Percentiles rank a stretch among this genome's conserved stretches.
These are phyloP conservation scores for Acmispon strigosus DNA, from an alignment of 306 rosid genomes.

Conservation along the genomic window DNA sequence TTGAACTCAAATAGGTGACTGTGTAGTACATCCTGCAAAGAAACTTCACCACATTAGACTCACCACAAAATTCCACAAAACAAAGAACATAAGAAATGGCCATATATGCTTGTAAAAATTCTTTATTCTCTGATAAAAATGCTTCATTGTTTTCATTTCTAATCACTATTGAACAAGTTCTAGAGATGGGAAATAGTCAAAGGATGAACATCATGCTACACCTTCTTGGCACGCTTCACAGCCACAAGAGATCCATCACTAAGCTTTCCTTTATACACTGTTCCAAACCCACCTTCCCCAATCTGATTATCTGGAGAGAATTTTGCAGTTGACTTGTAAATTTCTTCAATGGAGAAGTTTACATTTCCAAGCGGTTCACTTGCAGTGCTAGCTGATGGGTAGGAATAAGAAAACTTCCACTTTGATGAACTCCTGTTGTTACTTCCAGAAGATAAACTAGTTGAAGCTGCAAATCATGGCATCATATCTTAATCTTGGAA, in stretches of 20 bases:
- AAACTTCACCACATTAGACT: constrained; percentile 17
- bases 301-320: constrained; percentile 57
- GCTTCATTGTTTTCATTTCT: neutral
- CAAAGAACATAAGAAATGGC: neutral
- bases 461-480: constrained; percentile 42
- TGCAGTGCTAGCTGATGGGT: constrained; percentile 41
- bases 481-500: constrained; percentile 7
- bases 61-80: neutral
- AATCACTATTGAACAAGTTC: constrained; percentile 10
- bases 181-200: neutral
- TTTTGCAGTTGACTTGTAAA: constrained; percentile 71
- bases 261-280: constrained; percentile 74
- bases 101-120: neutral
- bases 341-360: constrained; percentile 60
- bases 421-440: constrained; percentile 42
- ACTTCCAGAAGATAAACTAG: constrained; percentile 50
- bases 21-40: constrained; percentile 45
- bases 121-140: neutral
- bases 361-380: constrained; percentile 50
- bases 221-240: constrained; percentile 83
- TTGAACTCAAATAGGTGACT: constrained; percentile 55
- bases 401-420: constrained; percentile 42
- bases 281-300: constrained; percentile 87
- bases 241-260: constrained; percentile 73
- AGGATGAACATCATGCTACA: constrained; percentile 17